These are phyloP conservation scores for Dioscorea zingiberensis DNA, from an alignment of 106 monocot species.

Conservation along the genomic window DNA sequence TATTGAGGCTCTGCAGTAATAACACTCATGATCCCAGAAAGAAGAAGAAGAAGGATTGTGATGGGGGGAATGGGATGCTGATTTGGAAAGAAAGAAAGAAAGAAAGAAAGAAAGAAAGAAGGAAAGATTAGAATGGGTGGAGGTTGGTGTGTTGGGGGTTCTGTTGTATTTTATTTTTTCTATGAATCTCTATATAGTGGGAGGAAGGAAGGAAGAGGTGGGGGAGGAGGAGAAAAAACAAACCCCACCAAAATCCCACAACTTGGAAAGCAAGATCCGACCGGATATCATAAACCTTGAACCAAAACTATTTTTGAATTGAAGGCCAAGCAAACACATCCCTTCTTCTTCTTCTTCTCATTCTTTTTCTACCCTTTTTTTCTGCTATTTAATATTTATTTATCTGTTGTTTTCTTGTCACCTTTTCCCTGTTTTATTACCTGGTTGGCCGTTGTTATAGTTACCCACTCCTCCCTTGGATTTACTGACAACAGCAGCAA, in stretches of 20 bases:
- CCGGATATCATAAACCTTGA: slow-evolving; percentile 3
- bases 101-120: neutral
- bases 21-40: slow-evolving; percentile 18
- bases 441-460: too few species aligned
- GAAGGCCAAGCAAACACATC: too few species aligned
- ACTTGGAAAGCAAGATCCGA: slow-evolving; percentile 19
- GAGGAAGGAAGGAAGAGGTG: neutral
- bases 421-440: neutral
- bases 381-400: neutral
- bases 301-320: slow-evolving; percentile 1
- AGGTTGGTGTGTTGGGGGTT: neutral
- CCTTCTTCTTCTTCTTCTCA: neutral
- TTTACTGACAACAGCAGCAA: too few species aligned
- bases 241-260: slow-evolving; percentile 8
- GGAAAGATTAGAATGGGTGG: neutral
- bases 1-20: slow-evolving; percentile 26
- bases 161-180: neutral
- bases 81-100: neutral
- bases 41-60: neutral
- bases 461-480: too few species aligned
- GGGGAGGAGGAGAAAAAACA: neutral
- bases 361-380: neutral
- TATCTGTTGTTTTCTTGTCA: neutral
- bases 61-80: neutral
- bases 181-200: neutral